Evolutionary conservation across 2,329 filamentous ascomycete species (phyloP).

Genomic region (Penicillium decumbens): DNA sequence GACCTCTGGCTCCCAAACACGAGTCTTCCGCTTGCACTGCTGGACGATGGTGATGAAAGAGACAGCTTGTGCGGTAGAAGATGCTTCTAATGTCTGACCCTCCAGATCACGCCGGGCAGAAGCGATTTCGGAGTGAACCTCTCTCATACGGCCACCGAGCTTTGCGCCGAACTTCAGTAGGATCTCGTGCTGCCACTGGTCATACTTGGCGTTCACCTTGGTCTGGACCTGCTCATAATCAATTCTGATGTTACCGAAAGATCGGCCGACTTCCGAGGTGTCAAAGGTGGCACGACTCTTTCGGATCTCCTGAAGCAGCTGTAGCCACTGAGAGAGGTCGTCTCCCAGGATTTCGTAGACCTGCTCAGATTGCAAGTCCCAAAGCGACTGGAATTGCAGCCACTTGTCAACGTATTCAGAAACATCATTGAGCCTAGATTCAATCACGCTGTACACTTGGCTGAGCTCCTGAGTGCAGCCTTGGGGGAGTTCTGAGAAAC

Average conservation of each 20-base stretch:
- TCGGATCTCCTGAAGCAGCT: conserved; percentile 92
- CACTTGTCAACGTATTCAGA: conserved; percentile 91
- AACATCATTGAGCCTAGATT: conserved; percentile 75
- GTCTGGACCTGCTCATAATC: conserved; percentile 99
- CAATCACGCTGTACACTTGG: conserved; percentile 75
- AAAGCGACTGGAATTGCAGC: conserved; percentile 96
- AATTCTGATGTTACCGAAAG: conserved; percentile 89
- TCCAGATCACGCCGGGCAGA: conserved; percentile 87
- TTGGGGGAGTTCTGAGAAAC: conserved; percentile 77
- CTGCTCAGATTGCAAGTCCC: conserved; percentile 94
- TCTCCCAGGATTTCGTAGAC: conserved; percentile 91
- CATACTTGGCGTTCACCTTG: conserved; percentile 98
- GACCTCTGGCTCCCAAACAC: conserved; percentile 90
- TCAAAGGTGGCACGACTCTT: conserved; percentile 96
- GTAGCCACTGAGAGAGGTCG: conserved; percentile 86
- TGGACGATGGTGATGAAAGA: conserved; percentile 98
- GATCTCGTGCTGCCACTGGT: conserved; percentile 99
- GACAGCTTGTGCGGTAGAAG: conserved; percentile 93
- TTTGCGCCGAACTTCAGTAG: conserved; percentile 86
- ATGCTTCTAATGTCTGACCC: conserved; percentile 83
- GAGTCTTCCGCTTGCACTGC: conserved; percentile 89
- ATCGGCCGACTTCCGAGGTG: conserved; percentile 86
- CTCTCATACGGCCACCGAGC: conserved; percentile 82
- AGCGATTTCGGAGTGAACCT: conserved; percentile 87
- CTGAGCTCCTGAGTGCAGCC: conserved; percentile 75